These are phyloP conservation scores for Pseudevernia furfuracea DNA, from an alignment of 495 filamentous ascomycete species.

Conservation along the genomic window DNA sequence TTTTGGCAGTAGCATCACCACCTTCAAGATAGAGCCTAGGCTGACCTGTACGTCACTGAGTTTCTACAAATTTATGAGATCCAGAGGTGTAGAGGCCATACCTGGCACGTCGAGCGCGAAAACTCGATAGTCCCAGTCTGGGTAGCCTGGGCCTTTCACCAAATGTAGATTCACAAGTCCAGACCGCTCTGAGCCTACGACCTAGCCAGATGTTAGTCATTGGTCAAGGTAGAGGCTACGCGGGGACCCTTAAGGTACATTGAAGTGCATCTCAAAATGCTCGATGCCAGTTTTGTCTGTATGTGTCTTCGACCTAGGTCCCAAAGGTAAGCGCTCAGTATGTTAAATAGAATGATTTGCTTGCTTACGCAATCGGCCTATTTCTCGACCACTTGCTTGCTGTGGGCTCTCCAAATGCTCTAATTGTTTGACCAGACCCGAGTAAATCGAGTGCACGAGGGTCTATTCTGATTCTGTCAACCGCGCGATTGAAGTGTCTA, in stretches of 20 bases:
- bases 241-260: conserved; percentile 44
- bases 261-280: conserved; percentile 81
- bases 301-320: conserved; percentile 49
- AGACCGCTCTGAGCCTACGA: conserved; percentile 69
- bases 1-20: conserved; percentile 31
- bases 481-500: conserved; percentile 80
- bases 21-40: conserved; percentile 45
- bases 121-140: conserved; percentile 72
- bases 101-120: conserved; percentile 73
- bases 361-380: conserved; percentile 70
- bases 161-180: conserved; percentile 75
- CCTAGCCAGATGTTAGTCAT: conserved; percentile 41
- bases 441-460: conserved; percentile 63
- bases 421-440: conserved; percentile 66
- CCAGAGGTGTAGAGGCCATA: conserved; percentile 54
- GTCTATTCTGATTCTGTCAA: conserved; percentile 69
- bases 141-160: conserved; percentile 52
- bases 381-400: conserved; percentile 76
- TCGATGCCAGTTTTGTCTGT: conserved; percentile 70
- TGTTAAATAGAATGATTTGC: neutral
- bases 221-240: neutral
- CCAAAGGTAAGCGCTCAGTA: neutral
- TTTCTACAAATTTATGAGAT: conserved; percentile 23
- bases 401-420: conserved; percentile 77
- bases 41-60: conserved; percentile 29